Evolutionary conservation across 805 yeast genomes (phyloP).

Genomic region (Candida ortonii): DNA sequence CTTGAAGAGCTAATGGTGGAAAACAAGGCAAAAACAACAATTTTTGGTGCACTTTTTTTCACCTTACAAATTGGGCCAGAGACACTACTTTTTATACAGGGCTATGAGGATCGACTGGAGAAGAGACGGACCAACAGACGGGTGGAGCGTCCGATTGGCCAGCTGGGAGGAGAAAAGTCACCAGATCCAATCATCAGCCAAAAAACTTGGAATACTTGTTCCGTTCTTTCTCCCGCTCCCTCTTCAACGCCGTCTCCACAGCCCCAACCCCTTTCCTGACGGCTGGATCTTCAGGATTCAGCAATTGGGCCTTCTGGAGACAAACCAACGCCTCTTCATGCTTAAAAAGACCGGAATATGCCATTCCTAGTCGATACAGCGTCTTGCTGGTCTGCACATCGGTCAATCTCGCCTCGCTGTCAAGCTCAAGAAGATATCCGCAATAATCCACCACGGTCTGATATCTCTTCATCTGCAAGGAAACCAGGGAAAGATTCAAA

Average conservation of each 20-base stretch:
- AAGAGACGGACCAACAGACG: no score
- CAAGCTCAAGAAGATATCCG: slow-evolving; percentile 53
- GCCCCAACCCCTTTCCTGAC: slow-evolving; percentile 43
- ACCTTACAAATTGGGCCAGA: no score
- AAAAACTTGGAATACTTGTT: slow-evolving; percentile 65
- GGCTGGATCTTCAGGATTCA: slow-evolving; percentile 47
- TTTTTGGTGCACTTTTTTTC: no score
- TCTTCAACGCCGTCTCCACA: slow-evolving; percentile 40
- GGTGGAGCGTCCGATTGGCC: no score
- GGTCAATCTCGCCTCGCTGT: slow-evolving; percentile 24
- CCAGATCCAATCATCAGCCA: slow-evolving; percentile 25
- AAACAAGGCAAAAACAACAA: no score
- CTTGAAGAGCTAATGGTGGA: no score
- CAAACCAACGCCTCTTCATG: slow-evolving; percentile 48
- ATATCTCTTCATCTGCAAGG: slow-evolving; percentile 48
- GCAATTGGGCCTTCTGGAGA: slow-evolving; percentile 40
- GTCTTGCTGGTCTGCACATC: slow-evolving; percentile 27
- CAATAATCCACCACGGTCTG: slow-evolving; percentile 52
- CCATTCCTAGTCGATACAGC: slow-evolving; percentile 30
- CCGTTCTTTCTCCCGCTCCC: slow-evolving; percentile 47
- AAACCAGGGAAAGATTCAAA: slow-evolving; percentile 57
- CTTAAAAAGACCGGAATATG: slow-evolving; percentile 40
- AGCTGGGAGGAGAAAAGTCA: no score
- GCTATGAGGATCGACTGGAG: no score
- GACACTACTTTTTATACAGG: no score